Evolutionary conservation across 106 monocot genomes (phyloP).

Genomic region (Narthecium ossifragum): DNA sequence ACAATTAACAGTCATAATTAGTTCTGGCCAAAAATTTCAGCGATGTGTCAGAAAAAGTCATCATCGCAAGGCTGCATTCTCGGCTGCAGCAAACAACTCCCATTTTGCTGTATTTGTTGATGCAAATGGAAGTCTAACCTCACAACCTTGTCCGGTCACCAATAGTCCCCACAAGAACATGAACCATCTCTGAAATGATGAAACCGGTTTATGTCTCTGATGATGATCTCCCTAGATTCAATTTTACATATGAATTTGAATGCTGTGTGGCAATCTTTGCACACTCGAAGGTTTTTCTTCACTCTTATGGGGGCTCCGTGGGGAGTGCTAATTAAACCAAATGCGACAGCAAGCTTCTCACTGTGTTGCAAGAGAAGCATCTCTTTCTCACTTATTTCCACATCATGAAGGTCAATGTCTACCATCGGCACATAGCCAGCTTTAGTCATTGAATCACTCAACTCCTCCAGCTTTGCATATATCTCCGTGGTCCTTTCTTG

Average conservation of each 20-base stretch:
- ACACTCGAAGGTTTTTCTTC: conserved; percentile 87
- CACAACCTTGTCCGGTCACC: too few species aligned
- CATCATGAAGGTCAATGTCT: conserved; percentile 59
- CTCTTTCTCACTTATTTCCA: conserved; percentile 68
- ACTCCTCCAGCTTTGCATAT: conserved; percentile 69
- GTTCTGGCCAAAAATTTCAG: too few species aligned
- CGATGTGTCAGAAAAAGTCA: too few species aligned
- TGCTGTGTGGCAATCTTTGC: conserved; percentile 76
- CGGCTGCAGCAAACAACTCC: too few species aligned
- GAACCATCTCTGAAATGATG: conserved; percentile 73
- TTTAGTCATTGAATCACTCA: conserved; percentile 53
- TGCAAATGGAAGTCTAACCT: too few species aligned
- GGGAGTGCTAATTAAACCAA: conserved; percentile 71
- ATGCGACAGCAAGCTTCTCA: conserved; percentile 82
- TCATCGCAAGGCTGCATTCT: too few species aligned
- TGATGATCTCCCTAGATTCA: conserved; percentile 65
- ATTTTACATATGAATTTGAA: conserved; percentile 72
- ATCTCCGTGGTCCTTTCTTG: conserved; percentile 65
- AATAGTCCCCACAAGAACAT: conserved; percentile 95
- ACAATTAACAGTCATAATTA: too few species aligned
- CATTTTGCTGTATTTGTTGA: too few species aligned
- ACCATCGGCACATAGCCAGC: conserved; percentile 68
- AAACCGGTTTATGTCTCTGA: conserved; percentile 77
- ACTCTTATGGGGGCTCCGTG: conserved; percentile 62
- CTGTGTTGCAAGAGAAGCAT: conserved; percentile 73